phyloP scores from a whole-genome alignment of 1,284 basidiomycete species.

The Pseudozyma hubeiensis region DNA sequence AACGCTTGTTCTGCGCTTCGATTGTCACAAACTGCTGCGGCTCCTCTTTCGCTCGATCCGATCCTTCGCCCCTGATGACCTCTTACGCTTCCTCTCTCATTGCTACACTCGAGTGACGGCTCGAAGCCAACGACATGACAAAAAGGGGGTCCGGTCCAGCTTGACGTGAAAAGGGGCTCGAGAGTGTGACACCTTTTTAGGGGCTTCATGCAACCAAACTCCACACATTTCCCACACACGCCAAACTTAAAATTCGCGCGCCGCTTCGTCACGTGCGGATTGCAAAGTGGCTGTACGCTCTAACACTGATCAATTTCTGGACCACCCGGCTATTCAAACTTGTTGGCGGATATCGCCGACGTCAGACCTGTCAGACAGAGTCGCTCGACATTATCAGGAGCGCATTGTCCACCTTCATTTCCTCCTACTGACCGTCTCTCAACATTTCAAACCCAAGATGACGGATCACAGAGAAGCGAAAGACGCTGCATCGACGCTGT shows the following conservation, averaged over 20 bases:
- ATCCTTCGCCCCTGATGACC: too few species aligned
- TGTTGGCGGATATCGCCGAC: constrained; percentile 16
- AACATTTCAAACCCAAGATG: not conserved
- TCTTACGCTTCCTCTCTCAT: not conserved
- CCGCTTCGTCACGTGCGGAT: constrained; percentile 32
- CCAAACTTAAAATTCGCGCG: constrained; percentile 15
- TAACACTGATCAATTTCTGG: too few species aligned
- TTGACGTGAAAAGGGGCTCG: not conserved
- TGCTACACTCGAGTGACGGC: not conserved
- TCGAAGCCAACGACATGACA: not conserved
- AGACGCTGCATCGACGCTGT: not conserved
- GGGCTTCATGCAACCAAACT: constrained; percentile 22
- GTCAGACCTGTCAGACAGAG: not conserved
- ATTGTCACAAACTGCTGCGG: too few species aligned
- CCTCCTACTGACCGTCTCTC: not conserved
- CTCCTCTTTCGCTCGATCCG: too few species aligned
- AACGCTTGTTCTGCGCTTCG: too few species aligned
- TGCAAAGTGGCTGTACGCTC: too few species aligned
- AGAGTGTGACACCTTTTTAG: constrained; percentile 15
- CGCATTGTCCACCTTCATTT: not conserved
- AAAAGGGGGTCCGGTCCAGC: constrained; percentile 12
- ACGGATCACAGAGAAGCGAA: not conserved
- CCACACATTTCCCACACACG: constrained; percentile 10
- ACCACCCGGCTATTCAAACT: too few species aligned
- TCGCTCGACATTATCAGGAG: not conserved